Conservation (phyloP, 495 filamentous ascomycete species). For the Penicillium arizonense region DNA sequence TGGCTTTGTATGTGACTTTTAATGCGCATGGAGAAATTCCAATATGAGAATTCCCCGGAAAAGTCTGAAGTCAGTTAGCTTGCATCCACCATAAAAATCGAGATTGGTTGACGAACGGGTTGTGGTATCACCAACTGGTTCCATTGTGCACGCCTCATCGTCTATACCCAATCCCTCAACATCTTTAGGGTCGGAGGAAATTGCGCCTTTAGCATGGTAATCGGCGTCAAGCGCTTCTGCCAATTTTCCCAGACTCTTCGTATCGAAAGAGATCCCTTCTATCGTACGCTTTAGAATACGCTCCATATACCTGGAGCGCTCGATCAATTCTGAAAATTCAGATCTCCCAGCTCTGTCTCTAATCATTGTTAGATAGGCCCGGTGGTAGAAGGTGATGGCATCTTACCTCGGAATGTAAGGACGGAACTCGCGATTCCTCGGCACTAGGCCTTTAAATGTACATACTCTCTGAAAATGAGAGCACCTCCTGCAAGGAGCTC, state of each 20-base stretch:
- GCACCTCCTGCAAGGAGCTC: constrained; percentile 30
- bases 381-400: not conserved
- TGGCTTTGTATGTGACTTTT: constrained; percentile 31
- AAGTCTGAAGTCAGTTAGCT: constrained; percentile 25
- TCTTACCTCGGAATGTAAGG: constrained; percentile 14
- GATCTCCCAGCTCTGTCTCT: constrained; percentile 14
- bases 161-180: constrained; percentile 19
- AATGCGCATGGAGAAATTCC: constrained; percentile 40
- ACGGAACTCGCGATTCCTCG: constrained; percentile 11
- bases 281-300: constrained; percentile 21
- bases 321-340: constrained; percentile 16
- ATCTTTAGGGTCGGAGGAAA: constrained; percentile 15
- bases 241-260: constrained; percentile 16
- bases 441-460: constrained; percentile 18
- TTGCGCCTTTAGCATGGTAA: not conserved
- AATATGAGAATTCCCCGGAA: constrained; percentile 42
- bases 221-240: constrained; percentile 17
- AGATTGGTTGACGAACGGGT: constrained; percentile 18
- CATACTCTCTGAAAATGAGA: constrained; percentile 27
- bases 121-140: constrained; percentile 27
- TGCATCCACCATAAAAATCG: not conserved
- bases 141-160: constrained; percentile 29
- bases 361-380: not conserved
- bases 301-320: constrained; percentile 29
- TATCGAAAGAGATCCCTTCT: constrained; percentile 21